Evolutionary conservation across 1,284 basidiomycete genomes (phyloP).

Genomic region (Austropuccinia psidii): DNA sequence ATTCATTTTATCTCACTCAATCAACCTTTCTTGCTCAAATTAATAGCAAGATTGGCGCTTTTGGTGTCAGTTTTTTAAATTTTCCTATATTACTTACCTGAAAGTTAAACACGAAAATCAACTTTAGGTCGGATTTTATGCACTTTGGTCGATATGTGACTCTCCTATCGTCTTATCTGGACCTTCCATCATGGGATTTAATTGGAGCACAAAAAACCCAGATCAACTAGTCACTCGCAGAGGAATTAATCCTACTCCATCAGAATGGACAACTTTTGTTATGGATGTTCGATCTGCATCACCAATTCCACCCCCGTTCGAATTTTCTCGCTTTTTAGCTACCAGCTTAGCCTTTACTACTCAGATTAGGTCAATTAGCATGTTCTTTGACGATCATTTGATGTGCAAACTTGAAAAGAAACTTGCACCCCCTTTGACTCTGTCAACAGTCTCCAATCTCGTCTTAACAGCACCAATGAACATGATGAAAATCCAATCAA

Average conservation of each 20-base stretch:
- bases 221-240: slow-evolving; percentile 59
- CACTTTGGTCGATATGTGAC: slow-evolving; percentile 56
- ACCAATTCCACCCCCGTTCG: slow-evolving; percentile 71
- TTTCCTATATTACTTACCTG: background rate
- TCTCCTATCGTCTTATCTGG: slow-evolving; percentile 87
- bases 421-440: slow-evolving; percentile 55
- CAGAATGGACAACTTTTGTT: slow-evolving; percentile 75
- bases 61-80: slow-evolving; percentile 60
- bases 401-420: slow-evolving; percentile 69
- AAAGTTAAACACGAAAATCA: background rate
- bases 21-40: slow-evolving; percentile 76
- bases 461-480: slow-evolving; percentile 49
- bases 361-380: slow-evolving; percentile 64
- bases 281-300: slow-evolving; percentile 78
- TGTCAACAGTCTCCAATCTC: slow-evolving; percentile 57
- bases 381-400: slow-evolving; percentile 69
- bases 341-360: slow-evolving; percentile 94
- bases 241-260: slow-evolving; percentile 38
- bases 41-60: slow-evolving; percentile 75
- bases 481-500: slow-evolving; percentile 62
- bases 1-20: slow-evolving; percentile 52
- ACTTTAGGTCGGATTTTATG: slow-evolving; percentile 53
- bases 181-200: slow-evolving; percentile 68
- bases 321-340: slow-evolving; percentile 79
- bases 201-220: slow-evolving; percentile 67